Evolutionary conservation across 768 basidiomycete genomes (phyloP).

Genomic region (Amyloporia xantha): DNA sequence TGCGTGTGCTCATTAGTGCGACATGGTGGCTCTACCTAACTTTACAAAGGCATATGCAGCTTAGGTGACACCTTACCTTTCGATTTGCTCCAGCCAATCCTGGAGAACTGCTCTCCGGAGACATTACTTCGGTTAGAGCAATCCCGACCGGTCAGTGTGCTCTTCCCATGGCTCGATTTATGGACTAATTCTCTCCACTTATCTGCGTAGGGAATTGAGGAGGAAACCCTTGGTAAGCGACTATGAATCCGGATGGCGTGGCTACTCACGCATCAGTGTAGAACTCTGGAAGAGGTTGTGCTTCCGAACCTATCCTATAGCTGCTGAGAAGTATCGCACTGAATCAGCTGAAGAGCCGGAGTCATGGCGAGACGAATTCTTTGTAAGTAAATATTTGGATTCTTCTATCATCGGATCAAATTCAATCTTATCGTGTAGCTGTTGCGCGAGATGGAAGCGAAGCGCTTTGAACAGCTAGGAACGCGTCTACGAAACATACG

Average conservation of each 20-base stretch:
- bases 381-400: slow-evolving; percentile 35
- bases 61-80: slow-evolving; percentile 60
- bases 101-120: slow-evolving; percentile 67
- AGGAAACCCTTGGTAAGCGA: slow-evolving; percentile 47
- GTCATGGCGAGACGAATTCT: slow-evolving; percentile 66
- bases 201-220: slow-evolving; percentile 30
- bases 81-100: slow-evolving; percentile 62
- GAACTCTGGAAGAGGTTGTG: slow-evolving; percentile 66
- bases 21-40: slow-evolving; percentile 7
- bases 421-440: slow-evolving; percentile 29
- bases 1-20: slow-evolving; percentile 26
- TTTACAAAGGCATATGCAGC: slow-evolving; percentile 47
- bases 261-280: slow-evolving; percentile 18
- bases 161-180: too few relatives aligned
- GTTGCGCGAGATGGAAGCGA: slow-evolving; percentile 52
- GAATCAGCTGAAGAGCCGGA: slow-evolving; percentile 39
- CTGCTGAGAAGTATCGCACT: slow-evolving; percentile 39
- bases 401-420: neutral
- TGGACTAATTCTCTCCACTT: slow-evolving; percentile 1
- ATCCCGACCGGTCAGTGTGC: slow-evolving; percentile 54
- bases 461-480: slow-evolving; percentile 57
- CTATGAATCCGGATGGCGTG: neutral
- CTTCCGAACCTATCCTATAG: slow-evolving; percentile 50
- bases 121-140: slow-evolving; percentile 64
- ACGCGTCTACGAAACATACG: slow-evolving; percentile 59